These are phyloP conservation scores for Sporopachydermia lactativora DNA, from an alignment of 805 yeast species.

Conservation along the genomic window DNA sequence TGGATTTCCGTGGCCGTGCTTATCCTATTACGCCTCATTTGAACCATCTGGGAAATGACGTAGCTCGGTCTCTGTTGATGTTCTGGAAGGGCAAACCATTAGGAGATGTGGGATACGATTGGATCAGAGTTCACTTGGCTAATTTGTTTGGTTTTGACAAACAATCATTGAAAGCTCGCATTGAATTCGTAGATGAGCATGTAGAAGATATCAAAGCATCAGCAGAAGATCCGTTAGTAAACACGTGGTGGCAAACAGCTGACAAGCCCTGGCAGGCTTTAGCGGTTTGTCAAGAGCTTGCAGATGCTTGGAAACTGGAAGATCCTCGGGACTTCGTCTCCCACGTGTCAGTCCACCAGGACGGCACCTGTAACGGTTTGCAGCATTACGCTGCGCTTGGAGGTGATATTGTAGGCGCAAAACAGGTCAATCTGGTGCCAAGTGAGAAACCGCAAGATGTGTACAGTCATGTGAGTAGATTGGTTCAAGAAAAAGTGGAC, in stretches of 20 bases:
- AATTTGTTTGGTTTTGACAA: conserved; percentile 46
- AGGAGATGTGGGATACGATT: conserved; percentile 36
- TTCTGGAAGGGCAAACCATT: conserved; percentile 46
- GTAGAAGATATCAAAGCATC: conserved; percentile 28
- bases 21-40: conserved; percentile 51
- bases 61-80: conserved; percentile 40
- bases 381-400: conserved; percentile 66
- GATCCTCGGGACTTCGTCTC: conserved; percentile 37
- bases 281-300: conserved; percentile 39
- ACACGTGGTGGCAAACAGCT: conserved; percentile 42
- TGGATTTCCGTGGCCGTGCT: conserved; percentile 53
- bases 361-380: conserved; percentile 55
- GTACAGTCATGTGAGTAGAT: conserved; percentile 37
- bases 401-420: conserved; percentile 52
- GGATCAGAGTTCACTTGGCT: conserved; percentile 53
- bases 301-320: conserved; percentile 30
- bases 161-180: conserved; percentile 36
- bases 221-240: conserved; percentile 33
- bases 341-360: conserved; percentile 47
- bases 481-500: conserved; percentile 32
- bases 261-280: conserved; percentile 54
- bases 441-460: conserved; percentile 49
- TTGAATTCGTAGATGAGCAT: conserved; percentile 32
- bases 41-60: conserved; percentile 47
- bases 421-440: conserved; percentile 43